Evolutionary conservation across 2,329 filamentous ascomycete species (phyloP), one percentile per base, ranked within the genome.

Genomic region (Periconia sp.): DNA sequence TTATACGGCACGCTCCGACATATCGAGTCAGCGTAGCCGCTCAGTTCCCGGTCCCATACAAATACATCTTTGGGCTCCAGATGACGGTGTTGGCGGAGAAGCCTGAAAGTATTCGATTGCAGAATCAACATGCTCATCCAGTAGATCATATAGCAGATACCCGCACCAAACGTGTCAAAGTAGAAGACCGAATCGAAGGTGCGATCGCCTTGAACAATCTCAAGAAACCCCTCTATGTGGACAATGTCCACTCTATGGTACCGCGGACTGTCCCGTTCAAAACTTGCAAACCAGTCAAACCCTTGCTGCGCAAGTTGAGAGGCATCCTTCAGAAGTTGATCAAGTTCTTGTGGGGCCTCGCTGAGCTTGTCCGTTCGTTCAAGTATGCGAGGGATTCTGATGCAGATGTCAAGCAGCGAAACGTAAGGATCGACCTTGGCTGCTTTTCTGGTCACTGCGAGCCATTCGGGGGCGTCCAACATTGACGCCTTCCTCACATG

Each of bases 61-160:
- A 65, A 60, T 6, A 71, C 52, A 35, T 71, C 62, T 41, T 65
- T 69, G 17, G 65, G 58, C 15, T 67, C 65, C 3, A 72, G 63
- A 37, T 61, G 47, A 17, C 59, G 63, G 55, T 57, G 52, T 44
- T 61, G 59, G 1, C 63, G 62, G 8, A 68, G 56, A 1, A 73
- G 54, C 27, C 55, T 60, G 60, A 72, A 72, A 1, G 63, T 71
- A 57, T 72, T 72, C 42, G 65, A 65, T 48, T 68, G 69, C 52
- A 72, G 47, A 47, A 73, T 69, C 8, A 72, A 54, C 66, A 72
- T 70, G 53, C 62, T 66, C 67, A 70, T 71, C 66, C 68, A 72
- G 58, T 71, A 72, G 37, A 70, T 68, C 41, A 70, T 56, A 52
- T 71, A 72, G 49, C 67, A 71, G 41, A 70, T 72, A 9, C 65